Evolutionary conservation across 768 basidiomycete genomes (phyloP).

Genomic region (Boletus rex-veris): DNA sequence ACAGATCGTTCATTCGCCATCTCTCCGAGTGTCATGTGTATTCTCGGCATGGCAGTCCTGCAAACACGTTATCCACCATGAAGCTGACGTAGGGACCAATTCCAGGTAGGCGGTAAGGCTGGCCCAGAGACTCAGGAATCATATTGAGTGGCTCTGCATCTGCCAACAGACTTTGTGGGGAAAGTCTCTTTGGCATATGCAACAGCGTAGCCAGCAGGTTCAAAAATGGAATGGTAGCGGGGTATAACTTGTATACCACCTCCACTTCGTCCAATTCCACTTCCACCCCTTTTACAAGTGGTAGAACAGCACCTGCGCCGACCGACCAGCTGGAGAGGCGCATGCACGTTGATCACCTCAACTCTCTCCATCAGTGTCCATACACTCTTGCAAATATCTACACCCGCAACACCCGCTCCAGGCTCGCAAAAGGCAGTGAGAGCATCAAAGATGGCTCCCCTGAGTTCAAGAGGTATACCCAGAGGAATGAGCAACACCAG

Average conservation of each 20-base stretch:
- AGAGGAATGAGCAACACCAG: slow-evolving; percentile 75
- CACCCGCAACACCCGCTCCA: slow-evolving; percentile 66
- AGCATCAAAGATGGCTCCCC: slow-evolving; percentile 79
- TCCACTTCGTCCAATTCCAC: slow-evolving; percentile 89
- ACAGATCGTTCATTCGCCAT: slow-evolving; percentile 85
- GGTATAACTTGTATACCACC: slow-evolving; percentile 71
- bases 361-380: slow-evolving; percentile 83
- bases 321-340: slow-evolving; percentile 27
- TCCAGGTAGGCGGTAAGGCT: slow-evolving; percentile 76
- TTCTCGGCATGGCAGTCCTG: slow-evolving; percentile 69
- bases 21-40: slow-evolving; percentile 72
- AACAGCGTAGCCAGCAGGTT: slow-evolving; percentile 78
- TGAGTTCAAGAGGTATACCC: slow-evolving; percentile 84
- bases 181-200: slow-evolving; percentile 73
- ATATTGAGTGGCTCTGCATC: slow-evolving; percentile 66
- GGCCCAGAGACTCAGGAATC: slow-evolving; percentile 76
- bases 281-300: slow-evolving; percentile 73
- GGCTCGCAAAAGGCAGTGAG: slow-evolving; percentile 81
- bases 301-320: slow-evolving; percentile 35
- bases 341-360: slow-evolving; percentile 77
- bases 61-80: slow-evolving; percentile 86
- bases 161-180: slow-evolving; percentile 53
- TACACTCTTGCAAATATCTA: slow-evolving; percentile 77
- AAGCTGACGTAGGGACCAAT: slow-evolving; percentile 82
- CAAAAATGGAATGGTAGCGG: slow-evolving; percentile 86